Conservation (phyloP, 2,329 filamentous ascomycete species). For the Phialophora expanda region DNA sequence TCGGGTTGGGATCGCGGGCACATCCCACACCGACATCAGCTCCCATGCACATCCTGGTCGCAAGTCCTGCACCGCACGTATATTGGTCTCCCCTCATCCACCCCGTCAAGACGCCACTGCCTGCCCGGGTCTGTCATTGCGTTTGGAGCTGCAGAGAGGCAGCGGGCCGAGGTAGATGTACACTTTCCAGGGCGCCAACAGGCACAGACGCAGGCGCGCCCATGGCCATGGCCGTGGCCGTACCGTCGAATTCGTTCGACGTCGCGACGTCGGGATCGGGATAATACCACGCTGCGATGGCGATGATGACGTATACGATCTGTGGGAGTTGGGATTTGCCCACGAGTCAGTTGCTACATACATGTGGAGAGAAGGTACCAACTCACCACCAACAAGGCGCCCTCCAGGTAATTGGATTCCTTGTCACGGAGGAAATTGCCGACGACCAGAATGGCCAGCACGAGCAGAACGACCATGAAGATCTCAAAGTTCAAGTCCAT, state of each 20-base stretch:
- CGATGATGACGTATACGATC: conserved; percentile 66
- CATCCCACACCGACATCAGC: background rate
- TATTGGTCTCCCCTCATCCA: too few relatives aligned
- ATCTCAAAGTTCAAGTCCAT: conserved; percentile 86
- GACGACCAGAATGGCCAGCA: conserved; percentile 83
- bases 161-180: too few relatives aligned
- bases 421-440: conserved; percentile 86
- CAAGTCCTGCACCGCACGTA: too few relatives aligned
- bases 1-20: background rate
- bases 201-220: too few relatives aligned
- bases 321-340: background rate
- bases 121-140: too few relatives aligned
- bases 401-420: conserved; percentile 90
- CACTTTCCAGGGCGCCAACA: too few relatives aligned
- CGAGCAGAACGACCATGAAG: conserved; percentile 81
- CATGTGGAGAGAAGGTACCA: too few relatives aligned
- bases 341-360: background rate
- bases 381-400: conserved; percentile 72
- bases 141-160: too few relatives aligned
- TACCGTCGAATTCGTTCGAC: conserved; percentile 25
- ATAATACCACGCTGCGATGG: conserved; percentile 66
- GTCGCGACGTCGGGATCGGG: conserved; percentile 53
- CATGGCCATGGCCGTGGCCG: too few relatives aligned
- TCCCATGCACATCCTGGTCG: too few relatives aligned
- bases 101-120: too few relatives aligned